Evolutionary conservation across 73 alveolate genomes (phyloP).

Genomic region (Paramecium tetraurelia): DNA sequence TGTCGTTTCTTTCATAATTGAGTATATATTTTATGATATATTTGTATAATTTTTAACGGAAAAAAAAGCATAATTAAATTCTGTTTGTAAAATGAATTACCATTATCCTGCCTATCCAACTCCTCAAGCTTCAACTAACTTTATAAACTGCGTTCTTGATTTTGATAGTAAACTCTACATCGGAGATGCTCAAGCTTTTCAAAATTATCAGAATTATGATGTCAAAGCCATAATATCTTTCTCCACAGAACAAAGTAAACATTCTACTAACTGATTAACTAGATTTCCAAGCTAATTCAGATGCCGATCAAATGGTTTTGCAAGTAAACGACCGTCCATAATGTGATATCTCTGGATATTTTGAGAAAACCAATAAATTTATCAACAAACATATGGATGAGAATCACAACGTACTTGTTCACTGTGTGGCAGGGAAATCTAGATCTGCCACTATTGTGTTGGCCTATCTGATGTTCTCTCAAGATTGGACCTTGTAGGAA

Average conservation of each 20-base stretch:
- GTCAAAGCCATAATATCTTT: conserved; percentile 19
- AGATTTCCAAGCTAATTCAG: neutral
- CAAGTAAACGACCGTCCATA: conserved; percentile 7
- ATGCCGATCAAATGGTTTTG: neutral
- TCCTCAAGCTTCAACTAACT: neutral
- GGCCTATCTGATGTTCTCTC: conserved; percentile 68
- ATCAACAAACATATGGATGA: conserved; percentile 11
- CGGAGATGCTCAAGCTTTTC: neutral
- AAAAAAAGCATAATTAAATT: neutral
- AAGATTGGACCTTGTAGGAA: conserved; percentile 39
- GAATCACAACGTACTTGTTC: conserved; percentile 56
- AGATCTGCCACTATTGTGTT: conserved; percentile 75
- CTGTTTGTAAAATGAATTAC: conserved; percentile 24
- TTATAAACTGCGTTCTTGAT: conserved; percentile 10
- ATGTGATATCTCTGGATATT: neutral
- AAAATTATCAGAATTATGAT: neutral
- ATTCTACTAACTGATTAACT: neutral
- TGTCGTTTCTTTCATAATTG: neutral
- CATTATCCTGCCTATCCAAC: conserved; percentile 11
- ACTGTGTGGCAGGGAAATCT: conserved; percentile 79
- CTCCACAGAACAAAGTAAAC: neutral
- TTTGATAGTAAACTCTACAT: conserved; percentile 30
- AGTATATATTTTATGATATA: neutral
- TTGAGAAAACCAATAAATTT: conserved; percentile 3
- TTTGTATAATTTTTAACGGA: conserved; percentile 14